A percentile compares a stretch with the other conserved stretches of the same genome.
phyloP scores from a whole-genome alignment of 768 basidiomycete species.

The Pleurotus cornucopiae region DNA sequence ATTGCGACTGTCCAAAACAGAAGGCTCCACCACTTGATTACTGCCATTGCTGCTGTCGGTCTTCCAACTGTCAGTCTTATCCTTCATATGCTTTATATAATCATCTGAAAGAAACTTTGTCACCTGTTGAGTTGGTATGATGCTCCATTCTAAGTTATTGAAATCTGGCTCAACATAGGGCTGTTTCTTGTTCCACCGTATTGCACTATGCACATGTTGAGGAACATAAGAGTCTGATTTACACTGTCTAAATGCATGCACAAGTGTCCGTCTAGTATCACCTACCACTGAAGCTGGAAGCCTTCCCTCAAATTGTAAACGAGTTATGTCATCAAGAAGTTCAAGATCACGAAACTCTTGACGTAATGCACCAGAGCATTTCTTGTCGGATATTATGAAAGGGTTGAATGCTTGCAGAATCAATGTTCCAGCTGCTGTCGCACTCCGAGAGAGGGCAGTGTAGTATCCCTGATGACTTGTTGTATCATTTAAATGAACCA shows the following conservation, averaged over 20 bases:
- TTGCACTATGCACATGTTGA: constrained; percentile 11
- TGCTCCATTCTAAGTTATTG: neutral
- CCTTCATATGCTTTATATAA: neutral
- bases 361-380: constrained; percentile 20
- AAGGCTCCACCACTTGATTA: neutral
- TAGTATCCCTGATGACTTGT: constrained; percentile 24
- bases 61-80: neutral
- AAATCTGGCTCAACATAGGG: constrained; percentile 8
- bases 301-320: constrained; percentile 14
- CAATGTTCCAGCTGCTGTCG: constrained; percentile 16
- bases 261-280: constrained; percentile 15
- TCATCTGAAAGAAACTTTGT: neutral
- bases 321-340: constrained; percentile 29
- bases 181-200: constrained; percentile 15
- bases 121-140: constrained; percentile 3
- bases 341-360: constrained; percentile 31
- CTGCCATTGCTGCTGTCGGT: too few species aligned
- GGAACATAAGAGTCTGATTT: constrained; percentile 21
- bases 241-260: constrained; percentile 13
- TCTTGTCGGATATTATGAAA: constrained; percentile 18
- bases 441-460: constrained; percentile 24
- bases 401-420: constrained; percentile 22
- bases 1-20: neutral
- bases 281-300: constrained; percentile 15
- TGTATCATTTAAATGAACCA: constrained; percentile 20